phyloP scores from a whole-genome alignment of 768 basidiomycete species.

The Boletus bicolor region DNA sequence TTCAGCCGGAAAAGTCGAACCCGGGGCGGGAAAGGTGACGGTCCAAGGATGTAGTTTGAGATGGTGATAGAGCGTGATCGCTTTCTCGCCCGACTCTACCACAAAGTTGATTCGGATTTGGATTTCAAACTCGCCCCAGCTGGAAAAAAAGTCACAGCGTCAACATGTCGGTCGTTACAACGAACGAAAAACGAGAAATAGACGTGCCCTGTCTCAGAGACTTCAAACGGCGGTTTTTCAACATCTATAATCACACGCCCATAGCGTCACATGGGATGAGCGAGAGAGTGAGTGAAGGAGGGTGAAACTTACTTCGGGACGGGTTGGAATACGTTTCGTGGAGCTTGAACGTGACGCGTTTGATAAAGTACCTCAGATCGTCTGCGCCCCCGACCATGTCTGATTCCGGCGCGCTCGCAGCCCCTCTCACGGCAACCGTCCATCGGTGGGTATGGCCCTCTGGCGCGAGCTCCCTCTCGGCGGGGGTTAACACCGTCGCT shows the following conservation, averaged over 20 bases:
- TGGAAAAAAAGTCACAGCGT: conserved; percentile 21
- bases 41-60: conserved; percentile 95
- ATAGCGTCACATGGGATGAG: background rate
- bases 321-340: conserved; percentile 96
- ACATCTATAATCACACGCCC: conserved; percentile 50
- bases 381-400: conserved; percentile 87
- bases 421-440: conserved; percentile 93
- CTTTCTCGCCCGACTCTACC: conserved; percentile 87
- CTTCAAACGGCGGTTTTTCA: conserved; percentile 91
- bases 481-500: conserved; percentile 69
- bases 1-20: conserved; percentile 37
- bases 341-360: conserved; percentile 94
- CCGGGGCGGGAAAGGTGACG: conserved; percentile 29
- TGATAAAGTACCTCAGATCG: conserved; percentile 88
- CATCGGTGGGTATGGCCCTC: conserved; percentile 91
- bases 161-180: background rate
- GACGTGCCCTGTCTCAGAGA: conserved; percentile 88
- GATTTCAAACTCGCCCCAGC: conserved; percentile 99
- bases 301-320: conserved; percentile 63
- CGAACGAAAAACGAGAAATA: background rate
- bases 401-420: conserved; percentile 67
- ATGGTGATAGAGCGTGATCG: conserved; percentile 84
- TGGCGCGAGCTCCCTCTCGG: conserved; percentile 58
- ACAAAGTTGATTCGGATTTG: conserved; percentile 89
- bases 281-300: background rate